Evolutionary conservation across 495 filamentous ascomycete genomes (phyloP), one percentile per base, ranked within the genome.

Genomic region (Aspergillus sparsus): DNA sequence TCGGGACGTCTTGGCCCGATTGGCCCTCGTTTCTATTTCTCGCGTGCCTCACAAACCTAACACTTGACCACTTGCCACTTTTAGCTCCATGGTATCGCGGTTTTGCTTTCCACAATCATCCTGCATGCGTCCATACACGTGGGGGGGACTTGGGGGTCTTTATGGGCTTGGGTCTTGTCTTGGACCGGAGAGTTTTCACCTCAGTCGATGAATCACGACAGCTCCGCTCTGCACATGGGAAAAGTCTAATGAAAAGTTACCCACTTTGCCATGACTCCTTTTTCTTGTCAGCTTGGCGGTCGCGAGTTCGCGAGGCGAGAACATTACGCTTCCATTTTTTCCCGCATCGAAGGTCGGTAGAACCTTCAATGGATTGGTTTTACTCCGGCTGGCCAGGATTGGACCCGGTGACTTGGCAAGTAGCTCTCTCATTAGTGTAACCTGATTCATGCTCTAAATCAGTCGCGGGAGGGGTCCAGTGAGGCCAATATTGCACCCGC

Each of bases 71-170:
- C n/a, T 18, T 47, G 27, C 44, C 15, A 18, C 7, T 47, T 47
- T 47, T 9, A 18, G 44, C 6, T 21, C 15, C 15, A 7, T 54
- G 8, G 15, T 1, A 15, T 5, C 36, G 7, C 39, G 8, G 32
- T 54, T 21, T 54, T 37, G 41, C 10, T 16, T 35, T 10, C 15
- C 10, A 18, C 10, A 41, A 9, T 11, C 13, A 32, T 51, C 41
- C 41, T 35, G 42, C 36, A 49, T 52, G 56, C 44, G 31, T 33
- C 7, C 44, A 16, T n/a, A 21, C 46, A 44, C 56, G 56, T 52
- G 35, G 56, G 46, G 45, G 55, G 21, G 16, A 7, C 18, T 55
- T 21, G 10, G 21, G 3, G 11, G 37, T 45, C 41, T 42, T 55
- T 44, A 45, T 55, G 53, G 37, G 13, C 53, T 7, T 10, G 10